These are phyloP conservation scores for Coemansia sp. DNA, from an alignment of 192 early-diverging fungal species.

Conservation along the genomic window DNA sequence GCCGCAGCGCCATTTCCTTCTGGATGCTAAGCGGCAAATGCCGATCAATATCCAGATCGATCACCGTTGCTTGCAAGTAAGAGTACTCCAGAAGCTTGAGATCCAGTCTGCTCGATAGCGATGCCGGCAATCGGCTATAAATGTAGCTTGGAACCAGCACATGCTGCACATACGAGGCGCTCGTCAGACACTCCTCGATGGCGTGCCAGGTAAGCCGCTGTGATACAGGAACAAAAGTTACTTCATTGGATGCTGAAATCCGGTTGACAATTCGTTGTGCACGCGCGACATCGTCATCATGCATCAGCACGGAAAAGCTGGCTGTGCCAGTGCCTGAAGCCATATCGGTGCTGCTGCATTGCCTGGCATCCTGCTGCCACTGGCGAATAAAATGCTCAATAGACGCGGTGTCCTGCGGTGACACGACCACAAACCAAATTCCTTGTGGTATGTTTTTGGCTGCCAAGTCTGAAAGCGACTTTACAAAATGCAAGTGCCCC, in stretches of 20 bases:
- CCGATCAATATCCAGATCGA: constrained; percentile 45
- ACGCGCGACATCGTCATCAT: constrained; percentile 40
- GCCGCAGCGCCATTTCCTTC: constrained; percentile 35
- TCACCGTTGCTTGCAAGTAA: constrained; percentile 40
- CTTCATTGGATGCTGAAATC: constrained; percentile 21
- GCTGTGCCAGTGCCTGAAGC: constrained; percentile 32
- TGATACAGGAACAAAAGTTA: constrained; percentile 37
- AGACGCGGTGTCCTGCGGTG: constrained; percentile 31
- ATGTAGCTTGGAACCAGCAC: constrained; percentile 44
- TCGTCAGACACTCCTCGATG: constrained; percentile 38
- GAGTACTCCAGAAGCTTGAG: constrained; percentile 36
- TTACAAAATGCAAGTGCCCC: constrained; percentile 48
- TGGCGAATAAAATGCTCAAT: constrained; percentile 38
- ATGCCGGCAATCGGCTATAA: constrained; percentile 25
- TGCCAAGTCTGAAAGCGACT: constrained; percentile 34
- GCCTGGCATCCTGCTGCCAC: constrained; percentile 40
- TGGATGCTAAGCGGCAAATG: constrained; percentile 48
- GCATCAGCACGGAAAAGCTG: constrained; percentile 35
- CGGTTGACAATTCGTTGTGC: constrained; percentile 38
- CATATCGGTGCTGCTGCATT: constrained; percentile 41
- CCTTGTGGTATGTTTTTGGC: constrained; percentile 36
- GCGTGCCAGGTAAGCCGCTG: constrained; percentile 29
- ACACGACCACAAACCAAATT: constrained; percentile 43
- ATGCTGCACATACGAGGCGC: constrained; percentile 32
- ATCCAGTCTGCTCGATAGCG: constrained; percentile 17